phyloP scores from a whole-genome alignment of 192 early-diverging fungal species.

The Umbelopsis isabellina region DNA sequence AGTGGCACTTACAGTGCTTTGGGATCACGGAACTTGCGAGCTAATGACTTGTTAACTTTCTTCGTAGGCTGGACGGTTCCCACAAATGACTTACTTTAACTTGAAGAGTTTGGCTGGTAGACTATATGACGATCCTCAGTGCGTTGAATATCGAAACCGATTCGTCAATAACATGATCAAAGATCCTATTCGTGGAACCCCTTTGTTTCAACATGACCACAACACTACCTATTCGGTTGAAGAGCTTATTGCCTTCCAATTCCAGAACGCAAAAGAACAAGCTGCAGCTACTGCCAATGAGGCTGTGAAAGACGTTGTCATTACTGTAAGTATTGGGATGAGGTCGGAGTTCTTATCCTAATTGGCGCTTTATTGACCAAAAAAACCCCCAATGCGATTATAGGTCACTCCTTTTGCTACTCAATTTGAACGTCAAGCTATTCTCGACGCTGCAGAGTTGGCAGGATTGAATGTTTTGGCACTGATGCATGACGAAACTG shows the following conservation, averaged over 20 bases:
- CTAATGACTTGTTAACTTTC: background rate
- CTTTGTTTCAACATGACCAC: slow-evolving; percentile 70
- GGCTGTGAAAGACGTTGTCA: slow-evolving; percentile 82
- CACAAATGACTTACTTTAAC: slow-evolving; percentile 79
- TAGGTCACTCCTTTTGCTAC: slow-evolving; percentile 89
- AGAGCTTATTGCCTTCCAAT: slow-evolving; percentile 94
- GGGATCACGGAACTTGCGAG: no score
- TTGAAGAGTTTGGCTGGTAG: slow-evolving; percentile 88
- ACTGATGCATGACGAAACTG: slow-evolving; percentile 93
- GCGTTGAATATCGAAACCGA: slow-evolving; percentile 72
- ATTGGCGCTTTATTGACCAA: slow-evolving; percentile 2
- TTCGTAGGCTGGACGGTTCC: slow-evolving; percentile 76
- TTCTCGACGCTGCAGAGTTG: slow-evolving; percentile 91
- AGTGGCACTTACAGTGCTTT: no score
- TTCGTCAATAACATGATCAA: slow-evolving; percentile 81
- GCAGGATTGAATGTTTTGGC: slow-evolving; percentile 82
- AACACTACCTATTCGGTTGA: slow-evolving; percentile 66
- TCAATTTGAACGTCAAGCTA: slow-evolving; percentile 88
- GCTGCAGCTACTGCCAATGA: slow-evolving; percentile 79
- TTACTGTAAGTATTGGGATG: slow-evolving; percentile 67
- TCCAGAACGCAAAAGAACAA: slow-evolving; percentile 84
- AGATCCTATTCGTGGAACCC: slow-evolving; percentile 66
- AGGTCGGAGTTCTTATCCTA: background rate
- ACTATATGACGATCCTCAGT: slow-evolving; percentile 68
- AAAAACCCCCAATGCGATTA: background rate